Evolutionary conservation across 805 yeast species (phyloP).

Genomic region (Teunomyces tritomae): DNA sequence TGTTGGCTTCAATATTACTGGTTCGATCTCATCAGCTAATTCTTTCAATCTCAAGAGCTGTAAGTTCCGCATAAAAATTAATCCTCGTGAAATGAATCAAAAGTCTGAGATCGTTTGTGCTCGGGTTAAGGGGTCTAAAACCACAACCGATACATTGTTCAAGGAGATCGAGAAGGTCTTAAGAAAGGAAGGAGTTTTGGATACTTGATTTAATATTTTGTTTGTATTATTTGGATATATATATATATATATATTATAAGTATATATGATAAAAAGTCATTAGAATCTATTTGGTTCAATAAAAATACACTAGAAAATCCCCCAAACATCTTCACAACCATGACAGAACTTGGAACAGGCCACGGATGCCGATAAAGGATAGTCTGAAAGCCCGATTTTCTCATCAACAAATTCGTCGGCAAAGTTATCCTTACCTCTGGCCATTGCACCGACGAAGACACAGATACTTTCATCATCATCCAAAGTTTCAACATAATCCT

Average conservation of each 20-base stretch:
- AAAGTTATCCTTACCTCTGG: conserved; percentile 94
- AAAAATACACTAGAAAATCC: conserved; percentile 44
- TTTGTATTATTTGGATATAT: neutral
- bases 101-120: conserved; percentile 57
- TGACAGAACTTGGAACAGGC: conserved; percentile 98
- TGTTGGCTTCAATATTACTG: conserved; percentile 48
- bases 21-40: conserved; percentile 60
- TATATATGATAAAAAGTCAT: conserved; percentile 2
- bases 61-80: conserved; percentile 55
- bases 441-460: conserved; percentile 99
- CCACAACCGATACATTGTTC: conserved; percentile 58
- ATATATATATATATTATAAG: neutral
- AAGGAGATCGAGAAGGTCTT: conserved; percentile 64
- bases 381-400: conserved; percentile 91
- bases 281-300: conserved; percentile 3
- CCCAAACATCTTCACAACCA: conserved; percentile 99
- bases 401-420: conserved; percentile 98
- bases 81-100: conserved; percentile 37
- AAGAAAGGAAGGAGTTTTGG: conserved; percentile 61
- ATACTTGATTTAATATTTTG: conserved; percentile 8
- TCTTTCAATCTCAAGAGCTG: conserved; percentile 62
- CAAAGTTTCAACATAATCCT: conserved; percentile 77
- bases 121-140: conserved; percentile 63
- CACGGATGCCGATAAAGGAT: conserved; percentile 94
- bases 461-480: conserved; percentile 92